Evolutionary conservation across 2,329 filamentous ascomycete species (phyloP), one percentile per base, ranked within the genome.

Genomic region (Ceratocystis alfenasii): DNA sequence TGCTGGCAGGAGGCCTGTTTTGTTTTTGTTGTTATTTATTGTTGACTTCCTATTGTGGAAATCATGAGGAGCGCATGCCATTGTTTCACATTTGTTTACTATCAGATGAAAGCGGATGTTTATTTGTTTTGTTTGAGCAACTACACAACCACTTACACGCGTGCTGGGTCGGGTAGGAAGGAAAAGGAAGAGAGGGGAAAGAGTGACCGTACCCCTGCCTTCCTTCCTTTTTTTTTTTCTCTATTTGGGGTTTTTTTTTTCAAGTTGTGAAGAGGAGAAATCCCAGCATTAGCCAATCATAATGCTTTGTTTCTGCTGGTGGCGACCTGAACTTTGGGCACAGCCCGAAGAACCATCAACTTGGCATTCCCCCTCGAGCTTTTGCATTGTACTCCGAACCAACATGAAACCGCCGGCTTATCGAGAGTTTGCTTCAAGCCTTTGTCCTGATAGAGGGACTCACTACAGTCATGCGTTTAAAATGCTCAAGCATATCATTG

Each of bases 81-180:
- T 63, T 41, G 15, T 48, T 63, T 48, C 61, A 63, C 17, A 8
- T 60, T 50, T 66, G 59, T 66, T 66, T 62, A 66, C 64, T 62
- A 62, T 66, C 57, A 66, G 64, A 66, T 66, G 64, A 66, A 66
- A 62, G 28, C 59, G 57, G 64, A 36, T 66, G 48, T 66, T 66
- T 66, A 66, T 66, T 66, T 66, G 61, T 63, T 63, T 63, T 63
- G 61, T 63, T 63, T 63, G 22, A 36, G 55, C 55, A 59, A 33
- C 55, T 36, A 36, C 55, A 57, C 53, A 28, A 33, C 55, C 55
- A 59, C 55, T 59, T 59, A 59, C 55, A 59, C 55, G 55, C 55
- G 55, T 30, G 55, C n/a, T 30, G 55, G 55, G 36, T 41, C 12
- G 36, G 36, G 36, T 4, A 41, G 36, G 36, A 41, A 41, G 10